Percentiles rank a stretch among this genome's conserved stretches.
phyloP scores from a whole-genome alignment of 2,329 filamentous ascomycete genomes.

The Delphinella strobiligena region DNA sequence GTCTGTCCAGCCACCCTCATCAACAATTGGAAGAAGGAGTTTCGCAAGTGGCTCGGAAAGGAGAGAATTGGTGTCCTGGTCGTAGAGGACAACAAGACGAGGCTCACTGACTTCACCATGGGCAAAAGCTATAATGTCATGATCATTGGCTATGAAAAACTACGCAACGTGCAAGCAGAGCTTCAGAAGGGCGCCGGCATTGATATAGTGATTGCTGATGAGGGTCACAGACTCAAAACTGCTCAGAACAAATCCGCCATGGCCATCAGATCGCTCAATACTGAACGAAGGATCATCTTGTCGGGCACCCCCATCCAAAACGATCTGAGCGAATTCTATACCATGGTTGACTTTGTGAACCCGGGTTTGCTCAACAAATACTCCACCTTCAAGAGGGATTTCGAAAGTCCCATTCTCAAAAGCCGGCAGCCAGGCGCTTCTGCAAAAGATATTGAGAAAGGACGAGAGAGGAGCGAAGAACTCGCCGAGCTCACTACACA shows the following conservation, averaged over 20 bases:
- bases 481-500: conserved; percentile 47
- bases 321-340: conserved; percentile 54
- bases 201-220: conserved; percentile 60
- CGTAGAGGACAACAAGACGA: conserved; percentile 46
- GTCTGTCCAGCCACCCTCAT: conserved; percentile 63
- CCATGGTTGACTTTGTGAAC: conserved; percentile 58
- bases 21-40: conserved; percentile 62
- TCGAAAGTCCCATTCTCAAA: conserved; percentile 52
- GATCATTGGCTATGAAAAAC: conserved; percentile 63
- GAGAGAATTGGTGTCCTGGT: conserved; percentile 59
- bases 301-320: conserved; percentile 60
- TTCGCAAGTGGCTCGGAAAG: conserved; percentile 61
- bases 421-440: conserved; percentile 53
- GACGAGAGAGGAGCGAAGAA: conserved; percentile 49
- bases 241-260: conserved; percentile 56
- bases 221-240: conserved; percentile 56
- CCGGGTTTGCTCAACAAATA: conserved; percentile 52
- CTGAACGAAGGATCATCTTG: conserved; percentile 48
- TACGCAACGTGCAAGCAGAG: conserved; percentile 53
- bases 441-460: conserved; percentile 49
- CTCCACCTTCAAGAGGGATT: conserved; percentile 50
- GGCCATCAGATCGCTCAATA: conserved; percentile 53
- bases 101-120: conserved; percentile 56
- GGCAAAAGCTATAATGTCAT: conserved; percentile 57
- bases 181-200: conserved; percentile 50